Conservation (phyloP, 2,329 filamentous ascomycete genomes). For the Allantophomopsis cytisporea region DNA sequence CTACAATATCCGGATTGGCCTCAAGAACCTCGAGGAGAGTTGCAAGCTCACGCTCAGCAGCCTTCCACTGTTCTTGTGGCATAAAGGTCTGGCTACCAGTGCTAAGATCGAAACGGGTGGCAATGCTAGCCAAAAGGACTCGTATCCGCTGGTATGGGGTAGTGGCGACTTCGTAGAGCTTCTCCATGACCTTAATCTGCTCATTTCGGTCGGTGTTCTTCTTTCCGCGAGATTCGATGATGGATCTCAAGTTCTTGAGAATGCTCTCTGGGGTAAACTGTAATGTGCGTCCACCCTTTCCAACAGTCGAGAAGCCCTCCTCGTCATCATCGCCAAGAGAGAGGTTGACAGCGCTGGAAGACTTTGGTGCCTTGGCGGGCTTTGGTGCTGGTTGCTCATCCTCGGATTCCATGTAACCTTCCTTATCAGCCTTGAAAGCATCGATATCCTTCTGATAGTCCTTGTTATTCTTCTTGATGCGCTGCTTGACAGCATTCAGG, state of each 20-base stretch:
- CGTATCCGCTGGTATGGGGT: slow-evolving; percentile 92
- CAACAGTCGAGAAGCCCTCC: slow-evolving; percentile 80
- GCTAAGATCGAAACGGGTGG: slow-evolving; percentile 86
- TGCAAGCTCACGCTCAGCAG: slow-evolving; percentile 76
- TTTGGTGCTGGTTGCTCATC: slow-evolving; percentile 52
- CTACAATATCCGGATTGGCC: slow-evolving; percentile 64
- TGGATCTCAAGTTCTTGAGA: slow-evolving; percentile 86
- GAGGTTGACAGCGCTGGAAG: slow-evolving; percentile 36
- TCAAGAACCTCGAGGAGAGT: slow-evolving; percentile 69
- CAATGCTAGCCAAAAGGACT: slow-evolving; percentile 81
- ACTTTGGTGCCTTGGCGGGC: slow-evolving; percentile 23
- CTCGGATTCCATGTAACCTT: slow-evolving; percentile 75
- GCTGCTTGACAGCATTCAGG: slow-evolving; percentile 93
- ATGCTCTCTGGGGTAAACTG: slow-evolving; percentile 96
- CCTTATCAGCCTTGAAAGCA: slow-evolving; percentile 73
- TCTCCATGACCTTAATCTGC: slow-evolving; percentile 97
- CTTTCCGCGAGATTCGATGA: slow-evolving; percentile 92
- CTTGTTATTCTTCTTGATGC: slow-evolving; percentile 98
- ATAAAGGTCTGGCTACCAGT: slow-evolving; percentile 70
- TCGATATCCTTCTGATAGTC: slow-evolving; percentile 84
- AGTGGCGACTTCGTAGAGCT: slow-evolving; percentile 74
- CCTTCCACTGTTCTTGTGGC: slow-evolving; percentile 94
- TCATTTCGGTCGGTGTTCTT: slow-evolving; percentile 95
- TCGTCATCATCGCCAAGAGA: slow-evolving; percentile 35
- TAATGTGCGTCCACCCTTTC: slow-evolving; percentile 76